Evolutionary conservation across 495 filamentous ascomycete species (phyloP).

Genomic region (Parmelia sp.): DNA sequence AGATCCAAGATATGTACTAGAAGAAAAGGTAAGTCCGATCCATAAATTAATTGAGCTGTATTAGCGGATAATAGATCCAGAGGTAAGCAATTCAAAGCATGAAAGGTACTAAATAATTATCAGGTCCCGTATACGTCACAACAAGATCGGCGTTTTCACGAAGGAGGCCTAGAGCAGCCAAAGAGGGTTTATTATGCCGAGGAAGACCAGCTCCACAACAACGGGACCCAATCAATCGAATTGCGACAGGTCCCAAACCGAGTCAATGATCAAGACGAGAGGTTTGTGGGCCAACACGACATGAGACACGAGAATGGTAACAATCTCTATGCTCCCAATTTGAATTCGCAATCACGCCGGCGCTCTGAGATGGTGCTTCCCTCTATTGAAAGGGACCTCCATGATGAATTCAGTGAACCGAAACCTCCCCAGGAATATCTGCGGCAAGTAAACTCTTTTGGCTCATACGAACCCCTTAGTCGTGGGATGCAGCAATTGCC

Average conservation of each 20-base stretch:
- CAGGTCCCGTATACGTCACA: conserved; percentile 1
- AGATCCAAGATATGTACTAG: neutral
- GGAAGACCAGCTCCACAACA: neutral
- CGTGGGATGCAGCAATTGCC: neutral
- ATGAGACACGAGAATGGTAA: neutral
- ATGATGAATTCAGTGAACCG: neutral
- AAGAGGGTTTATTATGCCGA: neutral
- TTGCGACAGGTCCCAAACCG: neutral
- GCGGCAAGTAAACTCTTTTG: conserved; percentile 4
- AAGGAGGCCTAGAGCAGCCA: neutral
- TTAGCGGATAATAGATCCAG: neutral
- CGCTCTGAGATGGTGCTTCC: conserved; percentile 11
- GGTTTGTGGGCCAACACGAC: neutral
- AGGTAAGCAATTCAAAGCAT: conserved; percentile 8
- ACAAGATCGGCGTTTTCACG: neutral
- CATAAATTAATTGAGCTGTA: neutral
- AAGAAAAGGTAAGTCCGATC: conserved; percentile 11
- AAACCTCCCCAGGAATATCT: neutral
- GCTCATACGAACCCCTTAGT: neutral
- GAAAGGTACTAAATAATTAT: conserved; percentile 7
- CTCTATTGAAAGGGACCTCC: conserved; percentile 13
- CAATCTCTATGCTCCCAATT: neutral
- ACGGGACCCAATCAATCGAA: neutral
- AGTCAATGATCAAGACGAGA: neutral
- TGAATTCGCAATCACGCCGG: neutral